Conservation (phyloP, 192 early-diverging fungal species). For the Linnemannia schmuckeri region DNA sequence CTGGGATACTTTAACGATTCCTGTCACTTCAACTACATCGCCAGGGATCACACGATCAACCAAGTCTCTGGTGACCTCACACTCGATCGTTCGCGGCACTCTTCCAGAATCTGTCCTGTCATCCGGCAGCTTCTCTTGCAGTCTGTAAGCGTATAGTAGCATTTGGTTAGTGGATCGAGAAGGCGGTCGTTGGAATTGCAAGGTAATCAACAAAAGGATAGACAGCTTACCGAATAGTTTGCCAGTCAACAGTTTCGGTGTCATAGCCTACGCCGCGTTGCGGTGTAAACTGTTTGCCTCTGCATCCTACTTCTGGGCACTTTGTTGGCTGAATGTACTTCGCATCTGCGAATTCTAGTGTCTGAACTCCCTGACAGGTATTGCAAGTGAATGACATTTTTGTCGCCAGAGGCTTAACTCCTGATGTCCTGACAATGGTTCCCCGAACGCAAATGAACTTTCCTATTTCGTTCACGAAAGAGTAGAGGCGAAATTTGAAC, state of each 20-base stretch:
- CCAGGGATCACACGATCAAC: conserved; percentile 86
- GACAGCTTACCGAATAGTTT: conserved; percentile 65
- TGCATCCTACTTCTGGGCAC: conserved; percentile 76
- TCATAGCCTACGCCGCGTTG: conserved; percentile 62
- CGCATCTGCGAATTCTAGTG: conserved; percentile 74
- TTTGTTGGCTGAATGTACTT: conserved; percentile 70
- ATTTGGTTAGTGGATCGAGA: not conserved
- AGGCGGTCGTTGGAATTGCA: not conserved
- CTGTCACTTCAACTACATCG: conserved; percentile 82
- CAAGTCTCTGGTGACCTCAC: conserved; percentile 80
- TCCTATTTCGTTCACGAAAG: conserved; percentile 43
- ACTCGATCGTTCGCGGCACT: conserved; percentile 84
- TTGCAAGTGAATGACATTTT: conserved; percentile 76
- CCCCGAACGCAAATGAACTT: conserved; percentile 79
- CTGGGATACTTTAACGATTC: conserved; percentile 81
- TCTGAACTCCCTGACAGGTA: conserved; percentile 68
- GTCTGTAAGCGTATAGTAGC: conserved; percentile 38
- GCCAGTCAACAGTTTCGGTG: conserved; percentile 80
- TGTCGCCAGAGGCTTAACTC: conserved; percentile 75
- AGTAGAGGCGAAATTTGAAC: not conserved
- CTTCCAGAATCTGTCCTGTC: conserved; percentile 76
- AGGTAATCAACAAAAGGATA: not conserved
- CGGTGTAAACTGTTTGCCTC: conserved; percentile 73
- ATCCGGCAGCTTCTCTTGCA: conserved; percentile 85
- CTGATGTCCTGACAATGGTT: conserved; percentile 82